Evolutionary conservation across 2,329 filamentous ascomycete species (phyloP).

Genomic region (Blastomyces silverae): DNA sequence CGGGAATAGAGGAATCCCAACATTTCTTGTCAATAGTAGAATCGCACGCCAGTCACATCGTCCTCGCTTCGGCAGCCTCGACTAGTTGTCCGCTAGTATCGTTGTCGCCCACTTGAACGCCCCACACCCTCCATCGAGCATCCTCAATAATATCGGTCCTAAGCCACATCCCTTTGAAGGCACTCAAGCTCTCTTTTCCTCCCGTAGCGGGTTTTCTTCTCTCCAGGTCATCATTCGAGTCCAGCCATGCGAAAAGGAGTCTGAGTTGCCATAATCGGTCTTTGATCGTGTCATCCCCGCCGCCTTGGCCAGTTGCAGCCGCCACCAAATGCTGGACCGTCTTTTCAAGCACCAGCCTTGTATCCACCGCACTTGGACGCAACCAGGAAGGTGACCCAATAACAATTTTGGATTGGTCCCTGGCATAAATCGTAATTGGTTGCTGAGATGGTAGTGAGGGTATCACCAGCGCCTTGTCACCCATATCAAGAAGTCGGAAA

Average conservation of each 20-base stretch:
- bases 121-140: slow-evolving; percentile 39
- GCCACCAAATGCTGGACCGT: slow-evolving; percentile 34
- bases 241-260: slow-evolving; percentile 61
- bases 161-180: slow-evolving; percentile 34
- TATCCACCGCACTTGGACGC: slow-evolving; percentile 60
- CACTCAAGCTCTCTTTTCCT: slow-evolving; percentile 23
- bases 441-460: slow-evolving; percentile 36
- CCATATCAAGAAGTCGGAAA: slow-evolving; percentile 51
- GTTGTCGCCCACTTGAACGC: slow-evolving; percentile 30
- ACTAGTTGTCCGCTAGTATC: background rate
- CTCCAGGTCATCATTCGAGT: slow-evolving; percentile 36
- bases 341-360: slow-evolving; percentile 59
- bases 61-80: background rate
- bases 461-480: slow-evolving; percentile 61
- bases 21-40: background rate
- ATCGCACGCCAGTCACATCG: background rate
- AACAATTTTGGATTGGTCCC: slow-evolving; percentile 37
- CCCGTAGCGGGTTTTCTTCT: slow-evolving; percentile 32
- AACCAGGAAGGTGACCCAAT: slow-evolving; percentile 46
- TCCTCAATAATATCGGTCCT: slow-evolving; percentile 37
- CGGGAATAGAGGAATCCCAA: background rate
- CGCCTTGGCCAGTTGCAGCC: slow-evolving; percentile 30
- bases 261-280: slow-evolving; percentile 57
- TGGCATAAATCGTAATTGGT: slow-evolving; percentile 23
- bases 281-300: slow-evolving; percentile 41